phyloP scores from a whole-genome alignment of 225 moss, liverwort and hornwort species.

The Climacium dendroides region DNA sequence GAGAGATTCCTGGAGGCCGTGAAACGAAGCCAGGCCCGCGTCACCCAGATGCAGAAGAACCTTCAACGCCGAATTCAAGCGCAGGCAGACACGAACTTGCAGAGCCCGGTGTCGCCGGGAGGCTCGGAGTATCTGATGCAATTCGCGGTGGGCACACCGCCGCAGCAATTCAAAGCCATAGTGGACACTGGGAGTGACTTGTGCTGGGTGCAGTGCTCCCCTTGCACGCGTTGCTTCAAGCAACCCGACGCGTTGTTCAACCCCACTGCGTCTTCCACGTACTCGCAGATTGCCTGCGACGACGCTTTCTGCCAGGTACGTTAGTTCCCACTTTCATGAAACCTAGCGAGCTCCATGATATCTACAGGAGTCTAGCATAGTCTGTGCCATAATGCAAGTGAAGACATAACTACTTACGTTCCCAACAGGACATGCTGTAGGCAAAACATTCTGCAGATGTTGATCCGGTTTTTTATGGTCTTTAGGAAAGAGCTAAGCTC shows the following conservation, averaged over 20 bases:
- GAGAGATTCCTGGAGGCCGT: not conserved
- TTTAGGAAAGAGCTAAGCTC: not conserved
- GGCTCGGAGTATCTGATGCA: conserved; percentile 13
- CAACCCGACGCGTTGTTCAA: conserved; percentile 2
- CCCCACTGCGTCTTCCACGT: not conserved
- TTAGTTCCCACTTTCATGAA: no score
- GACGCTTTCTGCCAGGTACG: not conserved
- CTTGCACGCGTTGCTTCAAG: conserved; percentile 21
- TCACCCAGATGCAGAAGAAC: not conserved
- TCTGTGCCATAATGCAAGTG: not conserved
- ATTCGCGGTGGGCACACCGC: conserved; percentile 26
- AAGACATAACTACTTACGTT: not conserved
- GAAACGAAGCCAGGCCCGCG: not conserved
- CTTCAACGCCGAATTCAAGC: not conserved
- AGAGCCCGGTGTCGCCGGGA: not conserved
- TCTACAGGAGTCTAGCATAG: no score
- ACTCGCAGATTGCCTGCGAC: not conserved
- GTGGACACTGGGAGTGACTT: conserved; percentile 23
- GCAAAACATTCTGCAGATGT: not conserved
- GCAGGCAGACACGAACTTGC: not conserved
- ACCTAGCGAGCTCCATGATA: not conserved
- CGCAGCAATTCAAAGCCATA: not conserved
- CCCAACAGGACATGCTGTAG: not conserved
- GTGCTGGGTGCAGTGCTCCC: conserved; percentile 42
- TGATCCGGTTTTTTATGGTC: not conserved